Evolutionary conservation across 2,329 filamentous ascomycete species (phyloP).

Genomic region (Fusarium sacchari): DNA sequence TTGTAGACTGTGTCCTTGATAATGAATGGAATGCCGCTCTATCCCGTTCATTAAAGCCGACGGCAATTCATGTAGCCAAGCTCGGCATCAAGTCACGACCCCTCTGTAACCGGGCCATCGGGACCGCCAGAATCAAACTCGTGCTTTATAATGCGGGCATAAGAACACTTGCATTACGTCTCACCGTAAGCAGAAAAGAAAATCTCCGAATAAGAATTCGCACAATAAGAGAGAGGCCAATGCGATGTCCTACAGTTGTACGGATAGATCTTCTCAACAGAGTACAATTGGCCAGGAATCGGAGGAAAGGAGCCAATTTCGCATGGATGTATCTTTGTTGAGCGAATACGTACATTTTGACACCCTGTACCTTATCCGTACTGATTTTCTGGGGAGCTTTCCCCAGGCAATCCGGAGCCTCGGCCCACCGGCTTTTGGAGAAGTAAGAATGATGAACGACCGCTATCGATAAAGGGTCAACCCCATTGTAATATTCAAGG

Average conservation of each 20-base stretch:
- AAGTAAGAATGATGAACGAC: slow-evolving; percentile 15
- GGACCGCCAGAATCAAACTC: slow-evolving; percentile 4
- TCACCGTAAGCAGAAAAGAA: background rate
- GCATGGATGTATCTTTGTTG: slow-evolving; percentile 22
- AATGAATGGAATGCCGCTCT: background rate
- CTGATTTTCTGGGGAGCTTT: slow-evolving; percentile 13
- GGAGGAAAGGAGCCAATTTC: slow-evolving; percentile 26
- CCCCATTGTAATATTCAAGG: slow-evolving; percentile 25
- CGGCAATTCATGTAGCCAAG: slow-evolving; percentile 25
- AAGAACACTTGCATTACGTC: background rate
- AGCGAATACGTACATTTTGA: slow-evolving; percentile 25
- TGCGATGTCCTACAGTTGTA: background rate
- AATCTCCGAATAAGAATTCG: background rate
- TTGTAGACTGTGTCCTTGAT: background rate
- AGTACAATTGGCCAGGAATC: background rate
- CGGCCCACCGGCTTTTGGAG: slow-evolving; percentile 41
- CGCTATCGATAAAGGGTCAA: slow-evolving; percentile 39
- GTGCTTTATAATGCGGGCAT: background rate
- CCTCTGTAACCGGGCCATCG: slow-evolving; percentile 31
- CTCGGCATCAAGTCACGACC: slow-evolving; percentile 30
- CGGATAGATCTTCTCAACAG: slow-evolving; percentile 17
- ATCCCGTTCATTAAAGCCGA: slow-evolving; percentile 26
- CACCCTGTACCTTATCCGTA: background rate
- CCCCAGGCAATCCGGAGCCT: slow-evolving; percentile 30
- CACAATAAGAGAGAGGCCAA: background rate